Evolutionary conservation across 495 filamentous ascomycete genomes (phyloP).

Genomic region (Penicillium canescens): DNA sequence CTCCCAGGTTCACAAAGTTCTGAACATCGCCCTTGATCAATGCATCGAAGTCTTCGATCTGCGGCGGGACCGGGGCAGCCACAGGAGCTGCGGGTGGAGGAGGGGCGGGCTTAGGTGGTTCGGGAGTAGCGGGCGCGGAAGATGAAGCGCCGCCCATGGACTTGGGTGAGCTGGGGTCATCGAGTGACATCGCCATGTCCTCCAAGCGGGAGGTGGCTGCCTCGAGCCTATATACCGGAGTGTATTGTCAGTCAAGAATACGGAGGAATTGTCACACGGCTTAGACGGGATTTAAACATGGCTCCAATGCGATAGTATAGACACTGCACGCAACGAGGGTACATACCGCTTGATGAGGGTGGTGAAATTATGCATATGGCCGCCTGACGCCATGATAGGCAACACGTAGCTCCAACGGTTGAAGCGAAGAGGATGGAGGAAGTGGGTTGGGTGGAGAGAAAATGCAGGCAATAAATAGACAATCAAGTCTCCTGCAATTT

Average conservation of each 20-base stretch:
- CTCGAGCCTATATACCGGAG: conserved; percentile 70
- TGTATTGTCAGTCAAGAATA: conserved; percentile 25
- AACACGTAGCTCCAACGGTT: conserved; percentile 26
- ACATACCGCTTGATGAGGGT: conserved; percentile 96
- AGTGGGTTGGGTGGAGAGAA: not conserved
- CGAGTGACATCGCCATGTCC: conserved; percentile 82
- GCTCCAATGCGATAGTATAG: not conserved
- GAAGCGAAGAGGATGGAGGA: conserved; percentile 2
- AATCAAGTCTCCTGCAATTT: not conserved
- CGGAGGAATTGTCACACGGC: not conserved
- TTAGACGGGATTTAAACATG: not conserved
- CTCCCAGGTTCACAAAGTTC: conserved; percentile 75
- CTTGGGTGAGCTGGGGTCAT: conserved; percentile 54
- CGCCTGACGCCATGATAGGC: conserved; percentile 50
- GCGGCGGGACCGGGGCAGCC: conserved; percentile 65
- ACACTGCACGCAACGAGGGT: conserved; percentile 1
- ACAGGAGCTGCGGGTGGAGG: conserved; percentile 47
- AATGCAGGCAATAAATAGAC: not conserved
- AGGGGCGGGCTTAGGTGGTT: conserved; percentile 42
- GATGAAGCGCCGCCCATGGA: conserved; percentile 39
- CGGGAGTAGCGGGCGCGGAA: conserved; percentile 33
- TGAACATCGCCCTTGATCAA: conserved; percentile 75
- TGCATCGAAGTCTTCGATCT: conserved; percentile 81
- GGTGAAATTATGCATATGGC: conserved; percentile 92
- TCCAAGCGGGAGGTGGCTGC: conserved; percentile 95